Evolutionary conservation across 1,284 basidiomycete genomes (phyloP), one percentile per base, ranked within the genome.

Genomic region (Apiotrichum gracile): DNA sequence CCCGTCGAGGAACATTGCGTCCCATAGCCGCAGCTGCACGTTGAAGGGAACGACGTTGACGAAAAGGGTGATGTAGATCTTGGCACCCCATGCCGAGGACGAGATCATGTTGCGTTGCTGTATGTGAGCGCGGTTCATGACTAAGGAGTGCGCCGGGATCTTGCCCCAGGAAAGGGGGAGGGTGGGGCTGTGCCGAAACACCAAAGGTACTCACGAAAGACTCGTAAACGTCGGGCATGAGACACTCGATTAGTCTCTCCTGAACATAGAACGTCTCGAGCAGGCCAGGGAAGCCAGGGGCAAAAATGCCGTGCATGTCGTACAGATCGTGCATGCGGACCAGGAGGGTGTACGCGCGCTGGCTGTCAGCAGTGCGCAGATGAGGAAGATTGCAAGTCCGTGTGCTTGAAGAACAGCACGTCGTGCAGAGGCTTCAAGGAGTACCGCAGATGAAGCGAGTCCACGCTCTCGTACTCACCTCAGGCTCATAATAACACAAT

Each of bases 11-110:
- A 97, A 78, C 67, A 94, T 87, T 1, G 83, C 88, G 72, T 99
- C 94, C 94, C 94, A 98, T 22, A 99, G 70, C 54, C 96, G 81
- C 37, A 98, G 77, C 77, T 97, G 92, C 41, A 87, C 91, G 74
- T 92, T 88, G 72, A 96, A 98, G 14, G 94, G 92, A n/a, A 98
- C 85, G 1, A 87, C 87, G 69, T 96, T 97, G 49, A 91, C 85
- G 66, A 93, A 94, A 17, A 98, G 78, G 2, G 96, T 98, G 72
- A 99, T 98, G 75, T 97, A 98, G 93, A 94, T 98, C 74, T 97
- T 97, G 2, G 94, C 97, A 29, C 91, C 94, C 74, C 94, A 99
- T 17, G 90, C 85, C 37, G 91, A 93, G 4, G 89, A 91, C 6
- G 87, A 88, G 59, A 99, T 87, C 81, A 84, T 87, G 63, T 96